Percentiles rank a stretch among this genome's conserved stretches.
Conservation (phyloP, 257 asterid genomes). For the Gardenia jasminoides region DNA sequence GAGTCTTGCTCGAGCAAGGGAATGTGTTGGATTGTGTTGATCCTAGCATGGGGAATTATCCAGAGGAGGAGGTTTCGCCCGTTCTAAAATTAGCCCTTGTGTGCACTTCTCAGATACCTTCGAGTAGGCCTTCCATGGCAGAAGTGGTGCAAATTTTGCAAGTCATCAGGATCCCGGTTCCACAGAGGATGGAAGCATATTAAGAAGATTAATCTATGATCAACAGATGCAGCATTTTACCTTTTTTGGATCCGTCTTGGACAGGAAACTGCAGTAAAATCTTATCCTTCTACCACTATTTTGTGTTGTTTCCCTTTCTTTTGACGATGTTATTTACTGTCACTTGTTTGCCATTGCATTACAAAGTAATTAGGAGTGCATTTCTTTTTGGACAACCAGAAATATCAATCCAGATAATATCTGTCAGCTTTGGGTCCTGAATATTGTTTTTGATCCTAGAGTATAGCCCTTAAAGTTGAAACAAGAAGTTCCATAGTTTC, state of each 20-base stretch:
- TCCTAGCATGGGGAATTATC: conserved; percentile 56
- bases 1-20: conserved; percentile 75
- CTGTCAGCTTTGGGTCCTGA: not conserved
- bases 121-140: conserved; percentile 95
- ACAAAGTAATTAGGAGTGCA: not conserved
- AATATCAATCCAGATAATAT: not conserved
- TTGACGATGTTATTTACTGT: not conserved
- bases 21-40: conserved; percentile 76
- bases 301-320: not conserved
- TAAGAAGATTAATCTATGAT: conserved; percentile 11
- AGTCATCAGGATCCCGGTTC: conserved; percentile 75
- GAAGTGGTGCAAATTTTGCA: conserved; percentile 93
- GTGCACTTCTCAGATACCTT: conserved; percentile 92
- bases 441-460: not conserved
- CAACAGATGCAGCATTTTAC: not conserved
- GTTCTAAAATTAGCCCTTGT: conserved; percentile 79
- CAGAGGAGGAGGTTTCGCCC: conserved; percentile 85
- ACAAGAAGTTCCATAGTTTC: no score
- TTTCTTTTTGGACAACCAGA: not conserved
- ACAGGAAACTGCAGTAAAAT: not conserved
- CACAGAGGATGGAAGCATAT: conserved; percentile 47
- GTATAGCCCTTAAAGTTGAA: no score
- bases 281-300: not conserved
- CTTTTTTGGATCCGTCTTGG: not conserved
- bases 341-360: not conserved